Conservation (phyloP, 2,329 filamentous ascomycete genomes). For the Talaromyces sp. region DNA sequence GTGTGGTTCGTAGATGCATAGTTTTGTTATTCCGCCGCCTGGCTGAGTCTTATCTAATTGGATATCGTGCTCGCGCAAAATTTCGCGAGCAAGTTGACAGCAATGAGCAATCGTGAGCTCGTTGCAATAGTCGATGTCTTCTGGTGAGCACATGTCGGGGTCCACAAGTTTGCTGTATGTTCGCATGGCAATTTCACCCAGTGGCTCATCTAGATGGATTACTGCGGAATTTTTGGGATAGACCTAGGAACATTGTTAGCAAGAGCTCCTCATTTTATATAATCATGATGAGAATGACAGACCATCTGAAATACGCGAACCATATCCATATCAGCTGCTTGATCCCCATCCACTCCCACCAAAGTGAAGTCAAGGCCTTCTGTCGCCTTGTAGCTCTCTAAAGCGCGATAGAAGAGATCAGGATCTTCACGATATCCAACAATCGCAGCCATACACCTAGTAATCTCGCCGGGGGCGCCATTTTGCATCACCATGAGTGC, state of each 20-base stretch:
- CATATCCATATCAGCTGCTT: slow-evolving; percentile 30
- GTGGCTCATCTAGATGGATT: slow-evolving; percentile 27
- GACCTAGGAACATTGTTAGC: slow-evolving; percentile 18
- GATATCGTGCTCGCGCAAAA: slow-evolving; percentile 22
- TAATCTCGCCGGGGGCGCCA: slow-evolving; percentile 2
- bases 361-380: slow-evolving; percentile 27
- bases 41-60: slow-evolving; percentile 17
- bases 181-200: slow-evolving; percentile 27
- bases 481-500: slow-evolving; percentile 18
- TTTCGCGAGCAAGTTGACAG: slow-evolving; percentile 23
- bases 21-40: slow-evolving; percentile 17
- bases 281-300: not conserved
- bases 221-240: slow-evolving; percentile 24
- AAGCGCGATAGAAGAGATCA: slow-evolving; percentile 25
- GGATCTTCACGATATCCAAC: slow-evolving; percentile 35
- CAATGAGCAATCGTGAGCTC: slow-evolving; percentile 24
- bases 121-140: slow-evolving; percentile 18
- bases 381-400: slow-evolving; percentile 29
- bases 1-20: slow-evolving; percentile 37
- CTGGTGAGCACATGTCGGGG: slow-evolving; percentile 1
- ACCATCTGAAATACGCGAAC: slow-evolving; percentile 25
- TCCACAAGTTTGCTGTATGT: slow-evolving; percentile 14
- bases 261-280: not conserved
- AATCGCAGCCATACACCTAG: slow-evolving; percentile 28
- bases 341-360: slow-evolving; percentile 30